Evolutionary conservation across 441 rosid genomes (phyloP).

Genomic region (Populus tomentosa): DNA sequence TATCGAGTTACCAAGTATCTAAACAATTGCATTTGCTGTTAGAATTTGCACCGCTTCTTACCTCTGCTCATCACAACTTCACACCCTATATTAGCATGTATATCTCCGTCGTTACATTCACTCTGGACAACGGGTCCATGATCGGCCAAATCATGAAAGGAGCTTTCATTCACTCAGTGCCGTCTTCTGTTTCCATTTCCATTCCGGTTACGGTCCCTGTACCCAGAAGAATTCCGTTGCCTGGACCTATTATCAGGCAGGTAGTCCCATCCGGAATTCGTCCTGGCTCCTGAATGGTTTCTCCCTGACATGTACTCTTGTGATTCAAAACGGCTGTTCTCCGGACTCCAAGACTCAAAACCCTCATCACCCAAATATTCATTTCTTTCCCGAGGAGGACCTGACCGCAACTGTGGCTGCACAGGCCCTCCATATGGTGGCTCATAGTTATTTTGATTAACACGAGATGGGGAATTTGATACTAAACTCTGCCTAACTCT

Average conservation of each 20-base stretch:
- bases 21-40: neutral
- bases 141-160: neutral
- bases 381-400: constrained; percentile 38
- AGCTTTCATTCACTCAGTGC: constrained; percentile 31
- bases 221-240: constrained; percentile 42
- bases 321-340: constrained; percentile 58
- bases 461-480: constrained; percentile 33
- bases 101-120: neutral
- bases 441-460: constrained; percentile 34
- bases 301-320: constrained; percentile 31
- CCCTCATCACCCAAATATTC: constrained; percentile 36
- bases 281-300: constrained; percentile 32
- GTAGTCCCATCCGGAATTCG: constrained; percentile 30
- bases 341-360: constrained; percentile 92
- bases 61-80: neutral
- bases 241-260: constrained; percentile 39
- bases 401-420: constrained; percentile 32
- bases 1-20: neutral
- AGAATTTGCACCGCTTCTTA: neutral
- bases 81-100: neutral
- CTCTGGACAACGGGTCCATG: neutral
- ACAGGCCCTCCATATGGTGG: constrained; percentile 23
- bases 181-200: constrained; percentile 42
- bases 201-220: constrained; percentile 40
- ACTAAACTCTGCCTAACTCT: constrained; percentile 40